A percentile compares a stretch with the other conserved stretches of the same genome.
These are phyloP conservation scores for Hexamita inflata DNA, from an alignment of 208 protist genomes.

Conservation along the genomic window DNA sequence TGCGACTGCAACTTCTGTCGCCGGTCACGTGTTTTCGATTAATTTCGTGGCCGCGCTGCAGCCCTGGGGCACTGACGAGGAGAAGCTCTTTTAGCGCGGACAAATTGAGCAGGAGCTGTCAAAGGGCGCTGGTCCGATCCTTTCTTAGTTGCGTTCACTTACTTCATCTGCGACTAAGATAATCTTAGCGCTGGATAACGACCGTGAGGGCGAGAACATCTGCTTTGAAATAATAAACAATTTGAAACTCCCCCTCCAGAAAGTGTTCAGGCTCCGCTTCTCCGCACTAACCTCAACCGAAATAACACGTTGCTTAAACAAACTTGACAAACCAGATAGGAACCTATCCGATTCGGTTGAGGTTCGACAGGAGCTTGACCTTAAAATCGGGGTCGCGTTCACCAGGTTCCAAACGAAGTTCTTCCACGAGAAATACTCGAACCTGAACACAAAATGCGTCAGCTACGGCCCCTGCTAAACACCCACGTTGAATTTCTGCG, in stretches of 20 bases:
- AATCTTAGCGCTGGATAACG: slow-evolving; percentile 78
- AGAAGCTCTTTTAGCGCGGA: slow-evolving; percentile 27
- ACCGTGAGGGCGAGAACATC: slow-evolving; percentile 89
- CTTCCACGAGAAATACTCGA: slow-evolving; percentile 45
- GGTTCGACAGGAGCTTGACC: slow-evolving; percentile 73
- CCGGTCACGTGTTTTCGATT: slow-evolving; percentile 33
- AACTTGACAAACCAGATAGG: slow-evolving; percentile 67
- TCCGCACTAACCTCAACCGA: slow-evolving; percentile 60
- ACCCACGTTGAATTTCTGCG: slow-evolving; percentile 69
- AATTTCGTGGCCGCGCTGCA: slow-evolving; percentile 27
- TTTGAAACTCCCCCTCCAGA: slow-evolving; percentile 23
- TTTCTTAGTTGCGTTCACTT: not conserved
- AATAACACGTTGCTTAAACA: slow-evolving; percentile 60
- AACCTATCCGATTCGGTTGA: slow-evolving; percentile 70
- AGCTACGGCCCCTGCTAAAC: slow-evolving; percentile 85
- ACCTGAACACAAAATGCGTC: slow-evolving; percentile 64
- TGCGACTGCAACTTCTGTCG: slow-evolving; percentile 26
- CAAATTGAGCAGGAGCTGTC: not conserved
- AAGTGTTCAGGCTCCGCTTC: slow-evolving; percentile 67
- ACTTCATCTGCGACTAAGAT: slow-evolving; percentile 50
- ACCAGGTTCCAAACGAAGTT: slow-evolving; percentile 57
- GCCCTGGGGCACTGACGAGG: not conserved
- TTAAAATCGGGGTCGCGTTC: slow-evolving; percentile 78
- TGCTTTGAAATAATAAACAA: slow-evolving; percentile 80
- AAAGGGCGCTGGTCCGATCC: not conserved